These are phyloP conservation scores for Angomonas ambiguus DNA, from an alignment of 208 protist genomes.

Conservation along the genomic window DNA sequence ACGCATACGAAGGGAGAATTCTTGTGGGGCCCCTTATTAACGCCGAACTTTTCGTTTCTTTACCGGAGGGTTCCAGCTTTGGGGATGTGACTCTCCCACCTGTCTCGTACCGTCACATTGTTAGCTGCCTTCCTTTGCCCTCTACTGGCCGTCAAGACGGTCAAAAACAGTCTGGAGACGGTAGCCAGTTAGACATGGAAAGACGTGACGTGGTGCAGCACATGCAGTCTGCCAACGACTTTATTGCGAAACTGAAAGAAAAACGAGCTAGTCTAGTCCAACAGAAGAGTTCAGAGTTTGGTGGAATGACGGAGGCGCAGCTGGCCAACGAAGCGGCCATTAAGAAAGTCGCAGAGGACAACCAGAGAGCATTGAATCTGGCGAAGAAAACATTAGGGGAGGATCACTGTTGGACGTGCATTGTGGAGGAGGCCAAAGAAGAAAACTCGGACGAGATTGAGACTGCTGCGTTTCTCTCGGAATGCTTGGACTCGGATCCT, in stretches of 20 bases:
- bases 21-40: conserved; percentile 23
- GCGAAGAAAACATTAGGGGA: not conserved
- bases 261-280: not conserved
- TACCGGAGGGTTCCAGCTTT: conserved; percentile 11
- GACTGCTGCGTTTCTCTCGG: conserved; percentile 4
- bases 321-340: not conserved
- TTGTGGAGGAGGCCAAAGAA: not conserved
- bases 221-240: not conserved
- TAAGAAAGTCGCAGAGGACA: conserved; percentile 4
- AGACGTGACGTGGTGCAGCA: not conserved
- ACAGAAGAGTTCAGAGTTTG: not conserved
- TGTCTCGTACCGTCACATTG: conserved; percentile 16
- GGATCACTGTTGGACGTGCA: not conserved
- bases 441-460: not conserved
- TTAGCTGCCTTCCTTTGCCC: conserved; percentile 21
- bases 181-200: not conserved
- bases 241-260: conserved; percentile 3
- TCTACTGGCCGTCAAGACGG: not conserved
- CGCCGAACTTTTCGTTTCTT: conserved; percentile 14
- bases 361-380: not conserved
- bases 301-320: not conserved
- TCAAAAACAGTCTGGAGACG: not conserved
- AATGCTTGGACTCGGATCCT: conserved; percentile 10
- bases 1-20: conserved; percentile 16
- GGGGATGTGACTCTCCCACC: conserved; percentile 2